Evolutionary conservation across 75 land plant species (phyloP).

Genomic region (Pseudotsuga menziesii): DNA sequence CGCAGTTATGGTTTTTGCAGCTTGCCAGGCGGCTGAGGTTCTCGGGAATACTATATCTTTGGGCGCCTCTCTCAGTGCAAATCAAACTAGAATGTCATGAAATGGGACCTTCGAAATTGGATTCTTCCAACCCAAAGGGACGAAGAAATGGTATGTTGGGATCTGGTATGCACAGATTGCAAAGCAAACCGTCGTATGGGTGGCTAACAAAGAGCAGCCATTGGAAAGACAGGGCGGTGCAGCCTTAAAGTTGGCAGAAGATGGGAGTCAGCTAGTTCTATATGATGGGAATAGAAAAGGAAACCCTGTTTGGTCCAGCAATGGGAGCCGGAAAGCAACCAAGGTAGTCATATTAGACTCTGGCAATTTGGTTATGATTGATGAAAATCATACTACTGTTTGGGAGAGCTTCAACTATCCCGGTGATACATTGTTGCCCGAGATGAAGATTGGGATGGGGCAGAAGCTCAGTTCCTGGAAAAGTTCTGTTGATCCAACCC

Average conservation of each 20-base stretch:
- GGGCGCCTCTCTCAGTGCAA: conserved; percentile 4
- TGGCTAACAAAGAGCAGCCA: conserved; percentile 52
- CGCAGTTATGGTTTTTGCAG: too few species aligned
- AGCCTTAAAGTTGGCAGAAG: background rate
- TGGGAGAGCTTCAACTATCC: conserved; percentile 67
- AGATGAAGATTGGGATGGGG: conserved; percentile 34
- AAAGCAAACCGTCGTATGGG: conserved; percentile 34
- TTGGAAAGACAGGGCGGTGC: conserved; percentile 3
- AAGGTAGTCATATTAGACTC: conserved; percentile 26
- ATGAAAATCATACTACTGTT: background rate
- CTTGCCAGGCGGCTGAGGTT: too few species aligned
- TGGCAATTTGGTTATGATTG: conserved; percentile 42
- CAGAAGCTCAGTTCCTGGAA: conserved; percentile 31
- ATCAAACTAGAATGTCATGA: conserved; percentile 23
- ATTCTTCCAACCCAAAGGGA: too few species aligned
- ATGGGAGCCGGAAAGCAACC: conserved; percentile 6
- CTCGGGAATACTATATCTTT: too few species aligned
- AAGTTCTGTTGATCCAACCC: conserved; percentile 32
- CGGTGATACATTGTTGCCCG: conserved; percentile 52
- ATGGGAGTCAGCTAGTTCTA: conserved; percentile 39
- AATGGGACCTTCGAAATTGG: conserved; percentile 32
- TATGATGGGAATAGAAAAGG: background rate
- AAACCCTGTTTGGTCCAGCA: conserved; percentile 34
- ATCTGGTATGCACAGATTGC: conserved; percentile 30
- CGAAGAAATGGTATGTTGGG: conserved; percentile 45